Evolutionary conservation across 2,329 filamentous ascomycete genomes (phyloP), one percentile per base, ranked within the genome.

Genomic region (Beauveria asiatica): DNA sequence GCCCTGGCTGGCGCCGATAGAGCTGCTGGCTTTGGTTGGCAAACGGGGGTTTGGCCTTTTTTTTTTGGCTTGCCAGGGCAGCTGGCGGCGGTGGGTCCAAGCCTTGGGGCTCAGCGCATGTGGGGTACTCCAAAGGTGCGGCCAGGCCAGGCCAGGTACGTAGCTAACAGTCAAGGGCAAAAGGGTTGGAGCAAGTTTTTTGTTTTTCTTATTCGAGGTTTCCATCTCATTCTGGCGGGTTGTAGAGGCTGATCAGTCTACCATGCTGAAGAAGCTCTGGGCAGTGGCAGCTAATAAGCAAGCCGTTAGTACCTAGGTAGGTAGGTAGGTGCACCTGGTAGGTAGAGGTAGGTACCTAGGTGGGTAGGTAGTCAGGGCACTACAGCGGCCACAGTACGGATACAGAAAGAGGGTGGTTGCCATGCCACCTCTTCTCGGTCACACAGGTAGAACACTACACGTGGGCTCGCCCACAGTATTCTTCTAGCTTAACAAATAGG

Each of bases 71-170:
- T 56, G n/a, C 53, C 42, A 8, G 41, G 53, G 53, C 39, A 48
- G 30, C 45, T 39, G 30, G 56, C 45, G 45, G 45, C 25, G 45
- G 56, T 44, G 54, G 54, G 54, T 50, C 46, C 56, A 19, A 58
- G 56, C 56, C 56, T 58, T 57, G 25, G 56, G 41, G 46, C 46
- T 58, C 49, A 58, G 45, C 55, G 17, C 27, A 41, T 46, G 42
- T 48, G 56, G 56, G 19, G 55, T 37, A 17, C 16, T 21, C 9
- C 27, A 55, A 54, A 55, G 39, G 39, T 41, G 16, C 39, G 17
- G 52, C 23, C 52, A 55, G 52, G 52, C 23, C 52, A 55, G 52
- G 52, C 33, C 33, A 37, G 33, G 33, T 37, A 37, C 30, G 9
- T 2, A 30, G 9, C 27, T 16, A 37, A 16, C 13, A 37, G 33